Percentiles rank a stretch among this genome's conserved stretches.
These are phyloP conservation scores for Oxyria digyna DNA, from an alignment of 148 eudicot species.

Conservation along the genomic window DNA sequence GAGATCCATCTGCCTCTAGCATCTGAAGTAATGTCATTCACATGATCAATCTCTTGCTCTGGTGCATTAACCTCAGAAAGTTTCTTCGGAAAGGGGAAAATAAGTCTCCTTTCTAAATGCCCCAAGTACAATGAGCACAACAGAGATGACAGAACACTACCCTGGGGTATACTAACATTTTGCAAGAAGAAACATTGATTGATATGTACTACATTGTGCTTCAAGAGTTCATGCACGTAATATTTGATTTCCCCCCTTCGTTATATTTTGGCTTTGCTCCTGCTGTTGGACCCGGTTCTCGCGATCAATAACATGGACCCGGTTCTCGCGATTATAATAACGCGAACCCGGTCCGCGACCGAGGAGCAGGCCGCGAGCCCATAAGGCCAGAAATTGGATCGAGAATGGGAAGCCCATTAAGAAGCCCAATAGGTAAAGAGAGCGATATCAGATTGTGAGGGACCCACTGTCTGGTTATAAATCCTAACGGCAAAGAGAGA, in stretches of 20 bases:
- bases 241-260: slow-evolving; percentile 29
- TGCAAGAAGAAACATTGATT: slow-evolving; percentile 47
- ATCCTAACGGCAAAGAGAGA: too few relatives aligned
- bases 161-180: slow-evolving; percentile 87
- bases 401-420: too few relatives aligned
- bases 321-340: too few relatives aligned
- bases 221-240: slow-evolving; percentile 55
- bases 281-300: too few relatives aligned
- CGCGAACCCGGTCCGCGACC: too few relatives aligned
- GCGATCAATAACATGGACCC: too few relatives aligned
- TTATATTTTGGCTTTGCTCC: slow-evolving; percentile 40
- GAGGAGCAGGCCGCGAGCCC: too few relatives aligned
- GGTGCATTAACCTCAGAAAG: slow-evolving; percentile 8
- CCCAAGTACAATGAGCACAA: slow-evolving; percentile 85
- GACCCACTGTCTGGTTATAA: too few relatives aligned
- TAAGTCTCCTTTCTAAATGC: slow-evolving; percentile 43
- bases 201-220: slow-evolving; percentile 48
- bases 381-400: too few relatives aligned
- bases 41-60: slow-evolving; percentile 4
- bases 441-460: too few relatives aligned
- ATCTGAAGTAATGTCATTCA: slow-evolving; percentile 7
- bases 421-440: too few relatives aligned
- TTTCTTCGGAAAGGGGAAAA: slow-evolving; percentile 49
- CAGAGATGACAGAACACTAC: slow-evolving; percentile 69
- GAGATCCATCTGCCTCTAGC: too few relatives aligned